Base-by-base conservation (phyloP, 805 yeast species). In the Metschnikowia cubensis region DNA sequence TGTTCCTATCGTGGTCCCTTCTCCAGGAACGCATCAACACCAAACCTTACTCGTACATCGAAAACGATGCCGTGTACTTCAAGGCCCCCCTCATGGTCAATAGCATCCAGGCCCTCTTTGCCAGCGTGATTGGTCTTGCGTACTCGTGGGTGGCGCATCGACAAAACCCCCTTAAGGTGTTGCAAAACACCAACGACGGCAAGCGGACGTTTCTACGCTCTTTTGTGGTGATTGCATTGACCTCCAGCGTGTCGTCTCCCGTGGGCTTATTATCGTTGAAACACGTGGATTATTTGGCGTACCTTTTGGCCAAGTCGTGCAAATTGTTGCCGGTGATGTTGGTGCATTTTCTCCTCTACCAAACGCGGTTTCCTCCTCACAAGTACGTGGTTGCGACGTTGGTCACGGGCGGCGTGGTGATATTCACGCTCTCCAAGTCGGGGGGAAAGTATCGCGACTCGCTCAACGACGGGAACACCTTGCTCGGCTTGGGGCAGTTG, bases 281-380 rank as follows among this genome's bases (percentile, higher is more conserved):
- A 45, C 89, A 92, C 64, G 92, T 94, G 32, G 96, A 89, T 62
- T 94, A 87, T 63, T 71, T 94, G 61, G 86, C 95, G 0, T 85
- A 81, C 59, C 77, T 92, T 54, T 76, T 94, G 53, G 96, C 97
- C 17, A 94, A 94, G 64, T 85, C 96, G 48, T 92, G 98, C 65
- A 94, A 94, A 61, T 76, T 94, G 66, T 81, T 94, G 20, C 99
- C 99, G 0, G 96, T 92, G n/a, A 83, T 94, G 85, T 63, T 87
- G 33, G 87, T 94, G 2, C 97, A 90, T 61, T 70, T 84, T 50
- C 57, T 82, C 14, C 59, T 88, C 11, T 92, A 90, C 68, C 75
- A 85, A 39, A 81, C 87, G 3, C 70, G 68, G 47, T 92, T 89
- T 65, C 90, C 97, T 0, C 48, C 67, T 2, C 82, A 84, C 68